Percentiles rank a stretch among this genome's conserved stretches.
These are phyloP conservation scores for Bacterosira constricta DNA, from an alignment of 108 stramenopile genomes.

Conservation along the genomic window DNA sequence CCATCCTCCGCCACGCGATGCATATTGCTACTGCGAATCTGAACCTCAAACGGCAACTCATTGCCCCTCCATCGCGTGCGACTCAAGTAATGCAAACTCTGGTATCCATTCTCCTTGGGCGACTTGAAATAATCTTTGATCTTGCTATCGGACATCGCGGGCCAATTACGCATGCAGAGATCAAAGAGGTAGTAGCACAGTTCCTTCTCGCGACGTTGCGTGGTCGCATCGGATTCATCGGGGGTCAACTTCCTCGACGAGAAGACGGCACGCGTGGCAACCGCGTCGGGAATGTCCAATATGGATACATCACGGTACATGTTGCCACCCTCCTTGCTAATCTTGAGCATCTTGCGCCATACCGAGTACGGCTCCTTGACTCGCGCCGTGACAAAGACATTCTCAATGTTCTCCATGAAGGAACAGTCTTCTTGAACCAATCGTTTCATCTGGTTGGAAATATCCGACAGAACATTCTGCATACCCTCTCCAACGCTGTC, in stretches of 20 bases:
- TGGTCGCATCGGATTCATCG: slow-evolving; percentile 62
- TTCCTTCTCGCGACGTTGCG: slow-evolving; percentile 67
- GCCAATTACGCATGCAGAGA: slow-evolving; percentile 58
- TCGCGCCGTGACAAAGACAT: slow-evolving; percentile 71
- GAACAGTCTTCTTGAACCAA: slow-evolving; percentile 62
- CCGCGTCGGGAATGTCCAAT: slow-evolving; percentile 77
- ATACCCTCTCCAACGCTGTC: slow-evolving; percentile 55
- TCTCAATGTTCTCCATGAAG: slow-evolving; percentile 56
- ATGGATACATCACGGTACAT: slow-evolving; percentile 34
- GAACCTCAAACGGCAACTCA: slow-evolving; percentile 80
- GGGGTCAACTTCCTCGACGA: slow-evolving; percentile 56
- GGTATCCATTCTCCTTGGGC: slow-evolving; percentile 94
- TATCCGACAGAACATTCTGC: slow-evolving; percentile 59
- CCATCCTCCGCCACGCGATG: slow-evolving; percentile 91
- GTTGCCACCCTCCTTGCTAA: slow-evolving; percentile 52
- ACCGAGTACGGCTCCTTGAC: slow-evolving; percentile 82
- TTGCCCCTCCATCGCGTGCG: slow-evolving; percentile 54
- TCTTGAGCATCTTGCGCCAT: slow-evolving; percentile 84
- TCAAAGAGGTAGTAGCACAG: slow-evolving; percentile 83
- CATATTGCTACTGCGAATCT: slow-evolving; percentile 86
- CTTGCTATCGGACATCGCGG: slow-evolving; percentile 51
- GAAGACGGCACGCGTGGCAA: slow-evolving; percentile 80
- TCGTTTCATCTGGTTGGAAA: slow-evolving; percentile 58
- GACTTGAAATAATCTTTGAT: slow-evolving; percentile 90
- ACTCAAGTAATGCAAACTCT: slow-evolving; percentile 90